phyloP scores from a whole-genome alignment of 768 basidiomycete species.

The Suillus spraguei region DNA sequence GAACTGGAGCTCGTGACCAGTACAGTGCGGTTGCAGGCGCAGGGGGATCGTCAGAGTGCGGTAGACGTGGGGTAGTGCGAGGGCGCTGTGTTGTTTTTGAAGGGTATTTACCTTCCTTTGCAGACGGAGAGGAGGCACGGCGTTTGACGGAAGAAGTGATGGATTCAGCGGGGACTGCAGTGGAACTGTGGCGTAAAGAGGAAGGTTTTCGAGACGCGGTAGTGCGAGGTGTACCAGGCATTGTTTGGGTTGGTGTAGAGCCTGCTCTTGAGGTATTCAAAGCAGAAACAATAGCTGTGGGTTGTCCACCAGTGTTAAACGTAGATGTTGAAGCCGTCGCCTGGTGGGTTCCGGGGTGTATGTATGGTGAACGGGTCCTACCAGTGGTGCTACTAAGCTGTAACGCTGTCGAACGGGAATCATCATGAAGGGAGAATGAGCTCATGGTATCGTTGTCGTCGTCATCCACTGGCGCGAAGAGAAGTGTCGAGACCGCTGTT shows the following conservation, averaged over 20 bases:
- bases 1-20: slow-evolving; percentile 84
- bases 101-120: slow-evolving; percentile 24
- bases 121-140: slow-evolving; percentile 30
- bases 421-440: slow-evolving; percentile 16
- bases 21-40: slow-evolving; percentile 80
- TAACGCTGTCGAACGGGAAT: slow-evolving; percentile 7
- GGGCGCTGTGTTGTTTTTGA: slow-evolving; percentile 30
- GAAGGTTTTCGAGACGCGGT: slow-evolving; percentile 33
- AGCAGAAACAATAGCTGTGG: slow-evolving; percentile 6
- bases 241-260: slow-evolving; percentile 16
- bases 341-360: slow-evolving; percentile 34
- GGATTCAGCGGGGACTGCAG: slow-evolving; percentile 27
- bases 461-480: slow-evolving; percentile 20
- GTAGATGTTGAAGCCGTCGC: slow-evolving; percentile 39
- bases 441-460: slow-evolving; percentile 28
- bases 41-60: slow-evolving; percentile 58
- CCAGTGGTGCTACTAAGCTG: slow-evolving; percentile 16
- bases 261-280: slow-evolving; percentile 4
- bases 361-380: slow-evolving; percentile 39
- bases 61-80: slow-evolving; percentile 58
- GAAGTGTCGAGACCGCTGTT: slow-evolving; percentile 9
- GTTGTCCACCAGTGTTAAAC: slow-evolving; percentile 34
- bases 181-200: slow-evolving; percentile 32
- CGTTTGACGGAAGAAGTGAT: slow-evolving; percentile 27
- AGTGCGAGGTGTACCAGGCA: slow-evolving; percentile 30